Base-by-base conservation (phyloP, 2,329 filamentous ascomycete species). In the Geosmithia flava region DNA sequence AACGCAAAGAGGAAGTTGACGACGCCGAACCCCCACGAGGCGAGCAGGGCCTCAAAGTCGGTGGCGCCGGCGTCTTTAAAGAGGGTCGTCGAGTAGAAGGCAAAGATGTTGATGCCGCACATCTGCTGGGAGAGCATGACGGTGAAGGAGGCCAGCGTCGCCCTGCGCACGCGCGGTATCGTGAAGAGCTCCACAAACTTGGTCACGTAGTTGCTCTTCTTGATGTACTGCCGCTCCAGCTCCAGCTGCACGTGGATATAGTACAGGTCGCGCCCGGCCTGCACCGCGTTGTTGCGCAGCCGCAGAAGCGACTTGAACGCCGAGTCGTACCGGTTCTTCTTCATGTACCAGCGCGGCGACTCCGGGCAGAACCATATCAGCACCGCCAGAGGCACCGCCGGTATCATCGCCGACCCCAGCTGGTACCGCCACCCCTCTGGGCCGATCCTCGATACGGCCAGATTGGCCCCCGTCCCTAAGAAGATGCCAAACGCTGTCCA, bases 111-210 rank as follows among this genome's bases (percentile, higher is more conserved):
- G 62, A 85, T 75, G 47, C 65, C 75, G 55, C 80, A 84, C 75
- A 85, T 81, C 61, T 85, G 81, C 62, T 85, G 82, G 0, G 80
- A 80, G 56, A 85, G 80, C 87, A 94, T 94, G 54, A 91, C 85
- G 1, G 80, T 79, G 53, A 81, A 85, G 1, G 86, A 84, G 6
- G 87, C 87, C 29, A 85, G 71, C 3, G 81, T 90, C 2, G 88
- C 88, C 41, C 83, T 75, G 15, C 82, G 76, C 11, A 85, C 70
- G 44, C 84, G 76, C 1, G 83, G 81, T 49, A 87, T 74, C 11
- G 79, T 84, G 57, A 87, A 84, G 1, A 83, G 67, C 58, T 87
- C 76, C 39, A 73, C 55, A 53, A 87, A 80, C 16, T 83, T 77
- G 20, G 68, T 75, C 46, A 79, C 33, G 56, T 84, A 83, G 62